A percentile compares a stretch with the other conserved stretches of the same genome.
Conservation (phyloP, 495 filamentous ascomycete species). For the Ramalina intermedia region DNA sequence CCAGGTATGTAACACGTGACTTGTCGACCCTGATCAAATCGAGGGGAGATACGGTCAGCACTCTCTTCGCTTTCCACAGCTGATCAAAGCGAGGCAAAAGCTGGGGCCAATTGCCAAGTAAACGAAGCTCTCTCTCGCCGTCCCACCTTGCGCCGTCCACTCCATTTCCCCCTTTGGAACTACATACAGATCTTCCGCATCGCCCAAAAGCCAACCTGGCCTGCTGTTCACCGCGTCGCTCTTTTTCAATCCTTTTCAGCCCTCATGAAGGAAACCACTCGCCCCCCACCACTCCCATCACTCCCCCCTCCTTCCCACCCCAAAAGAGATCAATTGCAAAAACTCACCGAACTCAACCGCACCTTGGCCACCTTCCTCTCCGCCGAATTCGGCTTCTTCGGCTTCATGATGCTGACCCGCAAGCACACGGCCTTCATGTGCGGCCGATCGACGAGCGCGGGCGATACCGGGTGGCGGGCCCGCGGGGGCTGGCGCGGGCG, state of each 20-base stretch:
- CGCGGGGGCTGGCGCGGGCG: conserved; percentile 62
- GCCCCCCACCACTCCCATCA: not conserved
- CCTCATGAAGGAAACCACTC: not conserved
- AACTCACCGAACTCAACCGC: conserved; percentile 72
- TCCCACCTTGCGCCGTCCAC: not conserved
- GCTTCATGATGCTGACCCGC: conserved; percentile 78
- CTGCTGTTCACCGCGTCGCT: not conserved
- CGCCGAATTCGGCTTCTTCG: conserved; percentile 97
- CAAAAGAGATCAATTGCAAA: conserved; percentile 52
- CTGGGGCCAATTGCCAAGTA: not conserved
- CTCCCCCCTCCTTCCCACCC: not conserved
- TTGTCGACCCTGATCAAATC: not conserved
- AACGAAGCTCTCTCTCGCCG: not conserved
- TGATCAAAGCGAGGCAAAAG: no score
- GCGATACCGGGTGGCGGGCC: conserved; percentile 71
- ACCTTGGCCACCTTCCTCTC: conserved; percentile 86
- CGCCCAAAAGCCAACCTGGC: no score
- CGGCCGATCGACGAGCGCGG: conserved; percentile 62
- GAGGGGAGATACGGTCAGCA: not conserved
- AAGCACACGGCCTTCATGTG: conserved; percentile 91
- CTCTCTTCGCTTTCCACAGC: no score
- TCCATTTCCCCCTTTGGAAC: not conserved
- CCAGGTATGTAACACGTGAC: conserved; percentile 6
- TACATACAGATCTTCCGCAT: no score
- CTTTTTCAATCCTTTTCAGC: not conserved